Evolutionary conservation across 257 asterid species (phyloP).

Genomic region (Ballota nigra): DNA sequence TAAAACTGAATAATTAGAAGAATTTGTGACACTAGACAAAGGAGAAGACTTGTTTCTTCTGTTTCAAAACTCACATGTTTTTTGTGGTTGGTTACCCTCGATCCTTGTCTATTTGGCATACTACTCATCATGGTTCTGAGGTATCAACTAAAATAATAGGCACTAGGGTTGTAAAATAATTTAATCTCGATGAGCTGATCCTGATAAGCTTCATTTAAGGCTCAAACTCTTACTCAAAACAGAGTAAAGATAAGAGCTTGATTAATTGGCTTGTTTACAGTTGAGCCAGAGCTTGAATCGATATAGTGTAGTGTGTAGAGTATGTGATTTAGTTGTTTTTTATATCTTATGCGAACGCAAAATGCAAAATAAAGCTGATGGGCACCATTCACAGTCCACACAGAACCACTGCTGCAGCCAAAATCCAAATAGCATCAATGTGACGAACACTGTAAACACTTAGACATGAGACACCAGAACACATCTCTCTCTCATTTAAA

Average conservation of each 20-base stretch:
- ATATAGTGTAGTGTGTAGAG: neutral
- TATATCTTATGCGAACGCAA: neutral
- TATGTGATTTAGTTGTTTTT: neutral
- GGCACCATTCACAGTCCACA: neutral
- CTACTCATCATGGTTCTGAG: neutral
- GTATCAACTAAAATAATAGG: neutral
- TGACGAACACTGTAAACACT: too few relatives aligned
- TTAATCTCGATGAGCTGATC: neutral
- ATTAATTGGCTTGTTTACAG: neutral
- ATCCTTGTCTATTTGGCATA: neutral
- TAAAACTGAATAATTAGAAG: neutral
- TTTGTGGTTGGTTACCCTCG: neutral
- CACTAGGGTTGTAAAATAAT: neutral
- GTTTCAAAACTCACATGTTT: neutral
- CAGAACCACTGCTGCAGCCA: neutral
- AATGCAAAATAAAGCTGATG: neutral
- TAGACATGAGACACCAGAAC: too few relatives aligned
- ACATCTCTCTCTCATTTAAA: too few relatives aligned
- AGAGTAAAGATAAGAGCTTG: neutral
- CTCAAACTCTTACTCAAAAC: neutral
- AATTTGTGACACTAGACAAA: neutral
- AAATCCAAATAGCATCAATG: neutral
- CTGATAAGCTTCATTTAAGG: neutral
- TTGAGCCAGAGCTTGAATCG: neutral
- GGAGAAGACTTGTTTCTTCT: slow-evolving; percentile 6